Evolutionary conservation across 805 yeast genomes (phyloP), one percentile per base, ranked within the genome.

Genomic region (Yarrowia bubula): DNA sequence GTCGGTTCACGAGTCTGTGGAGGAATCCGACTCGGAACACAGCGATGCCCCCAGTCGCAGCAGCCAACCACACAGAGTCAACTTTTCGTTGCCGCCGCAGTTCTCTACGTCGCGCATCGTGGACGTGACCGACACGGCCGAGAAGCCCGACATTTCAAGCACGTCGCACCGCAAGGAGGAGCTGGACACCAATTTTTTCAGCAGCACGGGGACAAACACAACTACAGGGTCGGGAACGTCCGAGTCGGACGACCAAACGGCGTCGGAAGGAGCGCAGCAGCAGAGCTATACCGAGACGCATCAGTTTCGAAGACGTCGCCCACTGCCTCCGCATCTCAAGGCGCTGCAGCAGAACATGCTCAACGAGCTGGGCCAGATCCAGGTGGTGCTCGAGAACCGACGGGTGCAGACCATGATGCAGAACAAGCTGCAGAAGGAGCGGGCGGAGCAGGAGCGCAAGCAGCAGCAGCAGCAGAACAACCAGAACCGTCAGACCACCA

Each of bases 321-420:
- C 64, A 10, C 42, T 58, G 32, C 41, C 51, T 0, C 50, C 64
- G 15, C 50, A 43, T 3, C 64, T 58, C 51, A 58, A 58, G 43
- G 51, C 39, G 9, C 51, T 58, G 7, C 64, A 58, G 41, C 47
- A 43, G 13, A 35, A 42, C 50, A 58, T 58, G 64, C 51, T 58
- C 15, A 32, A 31, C 14, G 64, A 58, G 15, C 43, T 58, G 51
- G 64, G 51, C 41, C 50, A 58, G 42, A 44, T 58, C n/a, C 64
- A 58, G 39, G 51, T 22, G 39, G 51, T 44, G 8, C 51, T 58
- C 33, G 51, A 33, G 32, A 44, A 18, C 18, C 17, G 64, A 8
- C 51, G 64, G 17, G 41, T 17, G 9, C 51, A 58, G 22, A 18
- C 46, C 10, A 10, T 47, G 33, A 10, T 43, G 32, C 47, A 38